phyloP scores from a whole-genome alignment of 2,329 filamentous ascomycete genomes.

The Pseudocercospora macadamiae region DNA sequence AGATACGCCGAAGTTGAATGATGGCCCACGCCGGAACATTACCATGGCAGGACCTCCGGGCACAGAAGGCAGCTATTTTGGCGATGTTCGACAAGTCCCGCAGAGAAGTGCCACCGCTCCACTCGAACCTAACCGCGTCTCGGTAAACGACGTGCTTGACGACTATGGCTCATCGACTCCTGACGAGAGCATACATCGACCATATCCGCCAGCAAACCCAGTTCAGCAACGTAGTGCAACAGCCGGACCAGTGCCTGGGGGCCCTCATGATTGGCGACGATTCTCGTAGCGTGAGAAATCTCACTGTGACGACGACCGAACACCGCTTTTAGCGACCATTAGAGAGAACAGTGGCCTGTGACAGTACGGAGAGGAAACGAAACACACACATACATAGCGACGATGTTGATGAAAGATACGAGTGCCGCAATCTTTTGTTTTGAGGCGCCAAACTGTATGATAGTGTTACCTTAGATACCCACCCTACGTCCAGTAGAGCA shows the following conservation, averaged over 20 bases:
- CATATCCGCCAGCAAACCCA: not conserved
- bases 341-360: conserved; percentile 1
- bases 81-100: conserved; percentile 16
- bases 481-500: not conserved
- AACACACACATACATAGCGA: conserved; percentile 13
- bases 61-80: conserved; percentile 14
- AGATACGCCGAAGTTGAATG: not conserved
- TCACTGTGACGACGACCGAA: not conserved
- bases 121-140: conserved; percentile 10
- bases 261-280: conserved; percentile 3
- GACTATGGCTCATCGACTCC: conserved; percentile 22
- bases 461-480: conserved; percentile 16
- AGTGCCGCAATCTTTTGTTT: conserved; percentile 5
- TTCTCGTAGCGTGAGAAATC: not conserved
- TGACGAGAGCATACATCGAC: conserved; percentile 2
- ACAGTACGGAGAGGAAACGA: not conserved
- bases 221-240: not conserved
- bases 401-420: conserved; percentile 18
- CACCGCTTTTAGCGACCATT: not conserved
- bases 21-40: conserved; percentile 17
- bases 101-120: conserved; percentile 17
- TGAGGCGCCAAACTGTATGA: conserved; percentile 1
- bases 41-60: conserved; percentile 15
- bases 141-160: conserved; percentile 29
- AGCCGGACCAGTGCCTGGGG: not conserved